Evolutionary conservation across 176 grass and related monocot species (phyloP), one percentile per base, ranked within the genome.

Genomic region (Raddia distichophylla): DNA sequence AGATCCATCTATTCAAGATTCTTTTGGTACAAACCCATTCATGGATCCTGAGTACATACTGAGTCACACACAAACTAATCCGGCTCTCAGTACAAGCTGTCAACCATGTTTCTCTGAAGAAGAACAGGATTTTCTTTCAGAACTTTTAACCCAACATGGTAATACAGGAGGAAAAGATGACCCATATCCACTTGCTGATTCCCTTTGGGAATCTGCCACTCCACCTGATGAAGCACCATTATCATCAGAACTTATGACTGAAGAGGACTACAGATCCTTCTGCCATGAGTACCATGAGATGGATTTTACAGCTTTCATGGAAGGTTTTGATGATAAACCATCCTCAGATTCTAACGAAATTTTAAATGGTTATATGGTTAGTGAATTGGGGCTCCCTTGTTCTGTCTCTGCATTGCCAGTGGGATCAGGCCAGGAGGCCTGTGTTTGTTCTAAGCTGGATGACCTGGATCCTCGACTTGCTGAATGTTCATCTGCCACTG

Each of bases 191-290:
- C 44, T 79, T 87, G 56, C 33, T 80, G 84, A 91, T 89, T 85
- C 89, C 51, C 83, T 97, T 65, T 91, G 88, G 86, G 91, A 91
- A 86, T 65, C 86, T 82, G 88, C 86, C 76, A 84, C 88, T 75
- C 86, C 81, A 84, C 81, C 91, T 74, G 73, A 86, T 69, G 91
- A 93, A 85, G 73, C 48, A 43, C 84, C 67, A 18, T 88, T 89
- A 64, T 67, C 76, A 60, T 82, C 86, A 76, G 73, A 85, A 88
- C 27, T 79, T 82, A 91, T 77, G 81, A 80, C 45, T 85, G 88
- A 93, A 75, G 79, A 86, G 54, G 81, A 91, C 54, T 90, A 87
- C 44, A 84, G 71, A 81, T 74, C 80, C 33, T 90, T 86, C 73
- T 87, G 60, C 77, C 71, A 73, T 70, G 82, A 76, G 59, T 87